Evolutionary conservation across 805 yeast species (phyloP).

Genomic region (Maudiozyma pseudohumilis): DNA sequence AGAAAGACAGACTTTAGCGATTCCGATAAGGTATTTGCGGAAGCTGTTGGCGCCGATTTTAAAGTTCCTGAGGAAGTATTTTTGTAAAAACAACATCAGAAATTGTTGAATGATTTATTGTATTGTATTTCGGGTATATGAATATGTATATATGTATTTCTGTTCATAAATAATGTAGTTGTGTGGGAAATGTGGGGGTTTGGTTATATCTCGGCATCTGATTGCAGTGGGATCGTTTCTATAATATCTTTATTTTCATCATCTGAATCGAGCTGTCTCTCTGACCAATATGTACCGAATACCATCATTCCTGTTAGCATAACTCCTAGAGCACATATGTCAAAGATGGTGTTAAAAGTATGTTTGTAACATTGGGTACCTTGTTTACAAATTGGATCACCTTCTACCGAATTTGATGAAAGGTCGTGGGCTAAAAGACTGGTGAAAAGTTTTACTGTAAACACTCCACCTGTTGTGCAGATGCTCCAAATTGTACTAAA

Average conservation of each 20-base stretch:
- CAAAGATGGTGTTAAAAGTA: conserved; percentile 28
- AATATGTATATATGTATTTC: not conserved
- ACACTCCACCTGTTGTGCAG: conserved; percentile 58
- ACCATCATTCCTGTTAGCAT: not conserved
- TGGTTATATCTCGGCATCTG: not conserved
- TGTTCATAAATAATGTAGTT: not conserved
- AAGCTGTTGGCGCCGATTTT: conserved; percentile 43
- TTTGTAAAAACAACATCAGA: not conserved
- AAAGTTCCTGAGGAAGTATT: conserved; percentile 66
- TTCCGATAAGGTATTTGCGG: conserved; percentile 65
- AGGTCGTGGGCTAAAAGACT: conserved; percentile 47
- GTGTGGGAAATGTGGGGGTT: not conserved
- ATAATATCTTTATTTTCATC: not conserved
- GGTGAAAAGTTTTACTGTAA: conserved; percentile 44
- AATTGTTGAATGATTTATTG: not conserved
- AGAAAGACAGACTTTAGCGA: conserved; percentile 69
- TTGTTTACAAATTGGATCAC: conserved; percentile 34
- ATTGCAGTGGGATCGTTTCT: conserved; percentile 1
- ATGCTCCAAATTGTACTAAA: conserved; percentile 74
- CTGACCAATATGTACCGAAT: not conserved
- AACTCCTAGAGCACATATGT: conserved; percentile 11
- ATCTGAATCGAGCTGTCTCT: not conserved
- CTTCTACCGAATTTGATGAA: conserved; percentile 34
- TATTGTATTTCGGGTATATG: not conserved
- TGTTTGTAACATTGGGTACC: conserved; percentile 42